These are phyloP conservation scores for Camellia lanceoleosa DNA, from an alignment of 148 eudicot genomes.

Conservation along the genomic window DNA sequence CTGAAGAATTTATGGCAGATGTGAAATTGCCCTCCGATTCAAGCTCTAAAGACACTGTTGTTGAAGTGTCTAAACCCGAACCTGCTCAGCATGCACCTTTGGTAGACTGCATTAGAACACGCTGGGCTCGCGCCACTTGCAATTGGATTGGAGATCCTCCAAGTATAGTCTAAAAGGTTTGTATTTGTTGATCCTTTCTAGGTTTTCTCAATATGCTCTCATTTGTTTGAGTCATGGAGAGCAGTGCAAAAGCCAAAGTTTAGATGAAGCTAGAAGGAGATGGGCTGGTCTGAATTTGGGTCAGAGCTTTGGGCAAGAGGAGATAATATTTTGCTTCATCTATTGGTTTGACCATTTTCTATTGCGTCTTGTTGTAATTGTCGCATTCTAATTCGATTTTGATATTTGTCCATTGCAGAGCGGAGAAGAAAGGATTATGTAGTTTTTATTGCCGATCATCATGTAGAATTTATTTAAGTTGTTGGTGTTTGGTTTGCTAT, in stretches of 20 bases:
- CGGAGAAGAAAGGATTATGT: neutral
- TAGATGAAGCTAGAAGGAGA: neutral
- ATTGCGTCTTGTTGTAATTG: conserved; percentile 28
- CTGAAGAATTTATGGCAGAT: conserved; percentile 79
- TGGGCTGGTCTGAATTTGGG: neutral
- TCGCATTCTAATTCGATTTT: conserved; percentile 23
- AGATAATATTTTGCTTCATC: conserved; percentile 5
- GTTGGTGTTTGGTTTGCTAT: neutral
- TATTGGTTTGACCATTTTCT: conserved; percentile 16
- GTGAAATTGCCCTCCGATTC: conserved; percentile 41
- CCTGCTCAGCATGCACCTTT: conserved; percentile 81
- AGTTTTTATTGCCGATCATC: neutral
- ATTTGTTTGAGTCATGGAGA: neutral
- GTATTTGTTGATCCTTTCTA: neutral
- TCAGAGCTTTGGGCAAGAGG: conserved; percentile 18
- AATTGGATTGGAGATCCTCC: conserved; percentile 94
- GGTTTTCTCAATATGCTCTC: neutral
- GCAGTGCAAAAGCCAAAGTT: neutral
- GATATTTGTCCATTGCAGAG: conserved; percentile 14
- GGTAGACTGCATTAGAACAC: conserved; percentile 92
- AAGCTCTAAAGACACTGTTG: conserved; percentile 33
- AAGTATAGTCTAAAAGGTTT: conserved; percentile 63
- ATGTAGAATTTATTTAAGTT: neutral
- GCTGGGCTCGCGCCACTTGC: conserved; percentile 90
- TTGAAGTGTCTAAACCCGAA: conserved; percentile 49